Percentiles rank a stretch among this genome's conserved stretches.
Evolutionary conservation across 2,329 filamentous ascomycete species (phyloP).

Genomic region (Monosporascus ibericus): DNA sequence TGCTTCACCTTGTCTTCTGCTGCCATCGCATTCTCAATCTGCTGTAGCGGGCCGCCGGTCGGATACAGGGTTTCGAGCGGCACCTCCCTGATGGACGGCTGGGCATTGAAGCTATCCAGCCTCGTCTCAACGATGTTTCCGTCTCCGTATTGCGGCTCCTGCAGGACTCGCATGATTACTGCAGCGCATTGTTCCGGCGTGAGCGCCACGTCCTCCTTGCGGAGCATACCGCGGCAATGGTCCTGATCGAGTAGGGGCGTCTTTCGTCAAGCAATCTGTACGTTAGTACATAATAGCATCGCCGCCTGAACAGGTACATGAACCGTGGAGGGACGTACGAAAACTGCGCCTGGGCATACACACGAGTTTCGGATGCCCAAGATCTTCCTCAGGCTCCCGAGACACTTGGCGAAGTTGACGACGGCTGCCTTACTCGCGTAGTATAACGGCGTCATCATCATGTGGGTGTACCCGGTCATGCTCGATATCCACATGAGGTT

Average conservation of each 20-base stretch:
- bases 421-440: constrained; percentile 31
- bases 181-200: constrained; percentile 25
- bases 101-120: no score
- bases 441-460: constrained; percentile 29
- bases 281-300: no score
- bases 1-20: no score
- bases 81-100: no score
- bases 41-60: no score
- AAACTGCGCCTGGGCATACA: constrained; percentile 9
- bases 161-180: constrained; percentile 23
- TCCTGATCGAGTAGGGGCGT: constrained; percentile 28
- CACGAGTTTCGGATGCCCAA: constrained; percentile 28
- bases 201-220: constrained; percentile 20
- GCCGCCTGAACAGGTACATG: no score
- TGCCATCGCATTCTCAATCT: no score
- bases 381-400: constrained; percentile 23
- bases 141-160: constrained; percentile 5
- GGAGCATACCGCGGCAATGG: constrained; percentile 20
- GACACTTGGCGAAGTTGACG: constrained; percentile 27
- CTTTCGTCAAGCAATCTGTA: no score
- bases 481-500: constrained; percentile 29
- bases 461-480: constrained; percentile 25
- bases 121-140: constrained; percentile 5
- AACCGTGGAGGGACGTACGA: no score
- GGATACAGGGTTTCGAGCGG: no score